Evolutionary conservation across 1,284 basidiomycete genomes (phyloP).

Genomic region (Ganoderma multipileum): DNA sequence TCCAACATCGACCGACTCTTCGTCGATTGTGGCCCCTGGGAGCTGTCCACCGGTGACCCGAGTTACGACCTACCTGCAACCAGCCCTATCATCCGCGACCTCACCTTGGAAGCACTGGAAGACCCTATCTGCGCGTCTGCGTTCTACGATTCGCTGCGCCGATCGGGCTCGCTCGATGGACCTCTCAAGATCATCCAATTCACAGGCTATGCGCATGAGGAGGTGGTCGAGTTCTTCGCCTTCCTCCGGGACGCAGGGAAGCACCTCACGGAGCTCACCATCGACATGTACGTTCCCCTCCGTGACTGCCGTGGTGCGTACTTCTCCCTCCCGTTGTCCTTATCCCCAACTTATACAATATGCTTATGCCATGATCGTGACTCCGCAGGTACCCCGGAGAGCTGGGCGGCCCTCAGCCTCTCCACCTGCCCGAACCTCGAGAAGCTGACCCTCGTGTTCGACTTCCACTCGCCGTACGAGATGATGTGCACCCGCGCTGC

Average conservation of each 20-base stretch:
- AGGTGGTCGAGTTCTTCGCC: conserved; percentile 11
- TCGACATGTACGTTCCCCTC: conserved; percentile 13
- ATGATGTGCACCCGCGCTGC: conserved; percentile 1
- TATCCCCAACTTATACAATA: neutral
- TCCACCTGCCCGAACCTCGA: conserved; percentile 4
- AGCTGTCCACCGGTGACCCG: neutral
- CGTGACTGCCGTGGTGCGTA: neutral
- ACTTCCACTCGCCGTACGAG: conserved; percentile 5
- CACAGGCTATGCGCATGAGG: conserved; percentile 6
- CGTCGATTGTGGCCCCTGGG: conserved; percentile 9
- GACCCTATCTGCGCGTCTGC: neutral
- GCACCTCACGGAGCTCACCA: conserved; percentile 8
- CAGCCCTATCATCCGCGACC: conserved; percentile 9
- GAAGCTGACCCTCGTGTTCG: conserved; percentile 12
- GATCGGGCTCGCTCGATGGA: conserved; percentile 11
- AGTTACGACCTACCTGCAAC: neutral
- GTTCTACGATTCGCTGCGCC: conserved; percentile 8
- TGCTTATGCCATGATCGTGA: neutral
- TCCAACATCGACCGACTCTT: conserved; percentile 1
- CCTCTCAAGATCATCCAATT: conserved; percentile 10
- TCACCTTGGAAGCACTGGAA: conserved; percentile 4
- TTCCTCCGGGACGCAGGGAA: conserved; percentile 2
- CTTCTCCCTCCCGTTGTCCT: neutral
- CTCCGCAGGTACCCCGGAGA: neutral
- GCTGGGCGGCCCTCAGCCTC: neutral